A percentile compares a stretch with the other conserved stretches of the same genome.
Conservation (phyloP, 768 basidiomycete species). For the Lyophyllum shimeji region DNA sequence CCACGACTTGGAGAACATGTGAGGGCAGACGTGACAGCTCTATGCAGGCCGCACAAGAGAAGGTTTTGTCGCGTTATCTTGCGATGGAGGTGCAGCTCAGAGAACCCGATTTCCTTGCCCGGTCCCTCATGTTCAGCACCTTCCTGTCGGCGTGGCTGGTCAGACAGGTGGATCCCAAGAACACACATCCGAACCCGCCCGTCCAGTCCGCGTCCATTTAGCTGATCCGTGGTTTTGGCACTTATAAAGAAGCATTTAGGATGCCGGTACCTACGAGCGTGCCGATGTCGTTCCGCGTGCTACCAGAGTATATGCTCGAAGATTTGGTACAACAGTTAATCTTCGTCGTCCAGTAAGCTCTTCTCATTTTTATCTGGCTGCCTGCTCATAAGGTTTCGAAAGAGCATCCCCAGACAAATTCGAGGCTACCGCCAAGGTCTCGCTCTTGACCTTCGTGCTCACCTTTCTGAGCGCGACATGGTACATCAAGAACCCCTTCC, state of each 20-base stretch:
- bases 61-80: too few relatives aligned
- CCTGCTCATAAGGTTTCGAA: too few relatives aligned
- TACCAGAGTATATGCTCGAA: conserved; percentile 94
- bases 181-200: conserved; percentile 67
- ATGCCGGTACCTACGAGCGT: too few relatives aligned
- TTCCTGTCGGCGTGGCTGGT: conserved; percentile 95
- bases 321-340: conserved; percentile 89
- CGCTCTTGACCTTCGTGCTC: conserved; percentile 82
- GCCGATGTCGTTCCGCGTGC: conserved; percentile 59
- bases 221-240: conserved; percentile 23
- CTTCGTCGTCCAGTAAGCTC: conserved; percentile 75
- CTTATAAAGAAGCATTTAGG: too few relatives aligned
- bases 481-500: conserved; percentile 98
- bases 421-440: conserved; percentile 60
- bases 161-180: conserved; percentile 80
- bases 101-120: conserved; percentile 39
- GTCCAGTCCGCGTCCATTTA: conserved; percentile 53
- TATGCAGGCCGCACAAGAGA: too few relatives aligned
- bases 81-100: too few relatives aligned
- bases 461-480: conserved; percentile 93
- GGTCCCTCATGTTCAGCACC: conserved; percentile 78
- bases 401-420: too few relatives aligned
- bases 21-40: too few relatives aligned
- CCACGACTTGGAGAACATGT: too few relatives aligned
- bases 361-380: background rate